phyloP scores from a whole-genome alignment of 805 yeast genomes.

The Wilhelminamyces savonicus region DNA sequence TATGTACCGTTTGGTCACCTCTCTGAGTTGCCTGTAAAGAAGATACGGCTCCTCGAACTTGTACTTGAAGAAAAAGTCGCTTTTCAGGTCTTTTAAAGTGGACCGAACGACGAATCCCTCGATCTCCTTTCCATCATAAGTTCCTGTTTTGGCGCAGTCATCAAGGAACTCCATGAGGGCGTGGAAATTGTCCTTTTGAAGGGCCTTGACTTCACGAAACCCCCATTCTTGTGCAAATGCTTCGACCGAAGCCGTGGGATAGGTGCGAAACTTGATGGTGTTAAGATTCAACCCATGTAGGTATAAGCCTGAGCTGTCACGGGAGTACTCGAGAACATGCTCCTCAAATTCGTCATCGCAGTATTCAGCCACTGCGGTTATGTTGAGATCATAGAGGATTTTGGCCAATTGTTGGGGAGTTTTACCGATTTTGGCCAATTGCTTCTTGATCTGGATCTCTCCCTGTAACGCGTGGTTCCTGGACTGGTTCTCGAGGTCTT shows the following conservation, averaged over 20 bases:
- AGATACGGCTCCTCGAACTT: constrained; percentile 95
- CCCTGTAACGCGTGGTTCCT: constrained; percentile 77
- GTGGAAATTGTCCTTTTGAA: constrained; percentile 30
- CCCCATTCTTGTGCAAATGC: constrained; percentile 64
- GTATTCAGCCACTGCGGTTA: constrained; percentile 86
- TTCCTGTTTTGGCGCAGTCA: constrained; percentile 57
- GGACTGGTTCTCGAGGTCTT: constrained; percentile 38
- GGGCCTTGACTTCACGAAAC: constrained; percentile 52
- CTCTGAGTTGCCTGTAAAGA: constrained; percentile 86
- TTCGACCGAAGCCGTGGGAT: constrained; percentile 53
- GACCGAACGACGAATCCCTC: constrained; percentile 94
- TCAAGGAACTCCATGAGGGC: constrained; percentile 48
- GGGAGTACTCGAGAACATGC: constrained; percentile 73
- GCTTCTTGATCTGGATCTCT: constrained; percentile 47
- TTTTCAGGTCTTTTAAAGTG: constrained; percentile 17
- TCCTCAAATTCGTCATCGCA: constrained; percentile 95
- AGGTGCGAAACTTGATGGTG: constrained; percentile 54
- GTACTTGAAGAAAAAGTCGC: constrained; percentile 78
- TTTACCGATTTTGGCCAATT: constrained; percentile 38
- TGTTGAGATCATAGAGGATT: constrained; percentile 40
- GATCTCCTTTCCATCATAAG: constrained; percentile 62
- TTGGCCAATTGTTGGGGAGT: constrained; percentile 48
- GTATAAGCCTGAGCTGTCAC: constrained; percentile 71
- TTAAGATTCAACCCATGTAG: constrained; percentile 84
- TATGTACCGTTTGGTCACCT: constrained; percentile 63